Evolutionary conservation across 1,284 basidiomycete species (phyloP).

Genomic region (Leccinum insolens): DNA sequence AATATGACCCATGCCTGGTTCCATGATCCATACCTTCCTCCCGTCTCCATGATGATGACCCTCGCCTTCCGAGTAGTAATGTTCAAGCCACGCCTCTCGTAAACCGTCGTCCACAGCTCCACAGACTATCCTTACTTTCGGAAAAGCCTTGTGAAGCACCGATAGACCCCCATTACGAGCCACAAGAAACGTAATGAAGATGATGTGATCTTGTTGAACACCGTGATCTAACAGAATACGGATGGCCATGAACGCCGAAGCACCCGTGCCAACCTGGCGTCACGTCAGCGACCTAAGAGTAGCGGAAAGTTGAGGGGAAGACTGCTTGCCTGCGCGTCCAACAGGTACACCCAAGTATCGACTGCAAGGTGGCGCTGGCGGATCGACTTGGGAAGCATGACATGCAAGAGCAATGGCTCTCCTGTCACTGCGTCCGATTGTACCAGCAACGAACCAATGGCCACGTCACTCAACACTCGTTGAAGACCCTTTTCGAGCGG

Average conservation of each 20-base stretch:
- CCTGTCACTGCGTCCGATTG: conserved; percentile 86
- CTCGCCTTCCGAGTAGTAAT: conserved; percentile 47
- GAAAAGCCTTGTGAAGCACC: conserved; percentile 82
- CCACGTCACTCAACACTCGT: conserved; percentile 85
- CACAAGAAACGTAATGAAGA: conserved; percentile 90
- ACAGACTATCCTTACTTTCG: conserved; percentile 78
- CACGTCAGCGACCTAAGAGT: neutral
- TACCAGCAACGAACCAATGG: conserved; percentile 88
- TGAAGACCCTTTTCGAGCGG: conserved; percentile 90
- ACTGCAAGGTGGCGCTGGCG: conserved; percentile 65
- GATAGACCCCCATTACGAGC: conserved; percentile 79
- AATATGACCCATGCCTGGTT: conserved; percentile 84
- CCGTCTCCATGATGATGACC: conserved; percentile 41
- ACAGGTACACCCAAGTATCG: conserved; percentile 83
- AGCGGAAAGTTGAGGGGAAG: neutral
- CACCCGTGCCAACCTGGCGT: conserved; percentile 87
- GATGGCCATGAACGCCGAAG: conserved; percentile 95
- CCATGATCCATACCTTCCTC: conserved; percentile 73
- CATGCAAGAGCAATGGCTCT: conserved; percentile 87
- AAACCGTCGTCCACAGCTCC: conserved; percentile 80
- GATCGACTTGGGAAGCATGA: conserved; percentile 75
- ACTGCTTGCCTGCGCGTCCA: conserved; percentile 80
- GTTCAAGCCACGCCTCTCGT: conserved; percentile 70
- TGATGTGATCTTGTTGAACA: conserved; percentile 81
- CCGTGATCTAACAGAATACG: conserved; percentile 96